Percentiles rank a stretch among this genome's conserved stretches.
Evolutionary conservation across 495 filamentous ascomycete species (phyloP).

Genomic region (Arthonia radiata): DNA sequence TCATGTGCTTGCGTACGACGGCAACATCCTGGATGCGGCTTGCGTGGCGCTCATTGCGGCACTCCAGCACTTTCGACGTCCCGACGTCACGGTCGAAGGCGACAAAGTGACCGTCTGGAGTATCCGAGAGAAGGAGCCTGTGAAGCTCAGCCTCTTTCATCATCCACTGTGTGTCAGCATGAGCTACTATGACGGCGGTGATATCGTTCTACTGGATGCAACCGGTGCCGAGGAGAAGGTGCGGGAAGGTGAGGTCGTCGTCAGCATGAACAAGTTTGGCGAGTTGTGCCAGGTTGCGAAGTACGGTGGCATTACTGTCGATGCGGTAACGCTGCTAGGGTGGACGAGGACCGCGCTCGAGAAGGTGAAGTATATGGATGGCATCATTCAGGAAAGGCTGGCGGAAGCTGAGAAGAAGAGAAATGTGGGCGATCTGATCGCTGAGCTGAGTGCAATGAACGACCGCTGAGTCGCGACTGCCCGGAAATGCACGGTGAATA

Average conservation of each 20-base stretch:
- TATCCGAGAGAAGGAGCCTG: conserved; percentile 64
- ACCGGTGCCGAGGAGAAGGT: conserved; percentile 67
- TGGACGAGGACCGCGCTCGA: conserved; percentile 42
- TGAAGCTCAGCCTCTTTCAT: conserved; percentile 71
- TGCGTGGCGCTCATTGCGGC: conserved; percentile 74
- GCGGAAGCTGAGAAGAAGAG: conserved; percentile 52
- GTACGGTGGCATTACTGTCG: conserved; percentile 53
- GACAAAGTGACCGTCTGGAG: conserved; percentile 61
- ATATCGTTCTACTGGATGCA: conserved; percentile 44
- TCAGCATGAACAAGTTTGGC: conserved; percentile 68
- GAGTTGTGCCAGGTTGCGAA: conserved; percentile 86
- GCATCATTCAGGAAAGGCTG: conserved; percentile 41
- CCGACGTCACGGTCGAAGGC: conserved; percentile 62
- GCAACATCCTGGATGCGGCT: conserved; percentile 59
- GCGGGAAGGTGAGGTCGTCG: conserved; percentile 56
- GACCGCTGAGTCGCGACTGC: too few relatives aligned
- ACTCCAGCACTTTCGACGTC: conserved; percentile 68
- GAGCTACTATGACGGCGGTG: conserved; percentile 45
- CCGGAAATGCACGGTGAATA: too few relatives aligned
- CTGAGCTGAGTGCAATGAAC: conserved; percentile 63
- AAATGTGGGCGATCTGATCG: conserved; percentile 47
- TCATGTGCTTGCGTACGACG: conserved; percentile 73
- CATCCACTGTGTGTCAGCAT: conserved; percentile 73
- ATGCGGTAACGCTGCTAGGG: conserved; percentile 47
- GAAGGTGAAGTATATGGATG: conserved; percentile 58